A percentile compares a stretch with the other conserved stretches of the same genome.
These are phyloP conservation scores for Hibiscus mutabilis DNA, from an alignment of 345 rosid genomes.

Conservation along the genomic window DNA sequence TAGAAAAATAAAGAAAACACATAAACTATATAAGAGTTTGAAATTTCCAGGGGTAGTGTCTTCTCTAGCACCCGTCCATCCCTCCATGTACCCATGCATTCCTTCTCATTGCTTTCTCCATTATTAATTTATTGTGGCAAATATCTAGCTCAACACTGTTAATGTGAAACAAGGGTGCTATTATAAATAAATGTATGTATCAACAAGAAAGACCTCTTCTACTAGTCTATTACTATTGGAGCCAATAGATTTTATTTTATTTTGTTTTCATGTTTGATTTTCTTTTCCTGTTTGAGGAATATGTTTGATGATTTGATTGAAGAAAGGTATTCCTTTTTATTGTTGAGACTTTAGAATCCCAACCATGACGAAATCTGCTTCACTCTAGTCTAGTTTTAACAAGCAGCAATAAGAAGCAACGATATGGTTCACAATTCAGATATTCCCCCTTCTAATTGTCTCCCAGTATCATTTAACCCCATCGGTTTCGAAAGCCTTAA, in stretches of 20 bases:
- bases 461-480: neutral
- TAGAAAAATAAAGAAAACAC: too few species aligned
- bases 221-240: neutral
- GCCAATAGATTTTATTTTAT: neutral
- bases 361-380: neutral
- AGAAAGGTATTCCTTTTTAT: neutral
- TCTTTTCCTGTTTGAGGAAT: neutral
- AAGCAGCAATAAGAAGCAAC: neutral
- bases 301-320: neutral
- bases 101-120: neutral
- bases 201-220: slow-evolving; percentile 2
- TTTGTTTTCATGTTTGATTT: neutral
- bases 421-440: neutral
- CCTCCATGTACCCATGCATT: neutral
- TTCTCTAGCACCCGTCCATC: too few species aligned
- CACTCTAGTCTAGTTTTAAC: neutral
- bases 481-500: neutral
- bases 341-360: neutral
- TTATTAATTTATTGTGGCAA: neutral
- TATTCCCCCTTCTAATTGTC: neutral
- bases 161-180: neutral
- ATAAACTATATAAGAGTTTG: too few species aligned
- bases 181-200: neutral
- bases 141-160: neutral
- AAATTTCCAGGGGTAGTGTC: too few species aligned